phyloP scores from a whole-genome alignment of 1,284 basidiomycete genomes.

The Hypsizygus ulmarius region DNA sequence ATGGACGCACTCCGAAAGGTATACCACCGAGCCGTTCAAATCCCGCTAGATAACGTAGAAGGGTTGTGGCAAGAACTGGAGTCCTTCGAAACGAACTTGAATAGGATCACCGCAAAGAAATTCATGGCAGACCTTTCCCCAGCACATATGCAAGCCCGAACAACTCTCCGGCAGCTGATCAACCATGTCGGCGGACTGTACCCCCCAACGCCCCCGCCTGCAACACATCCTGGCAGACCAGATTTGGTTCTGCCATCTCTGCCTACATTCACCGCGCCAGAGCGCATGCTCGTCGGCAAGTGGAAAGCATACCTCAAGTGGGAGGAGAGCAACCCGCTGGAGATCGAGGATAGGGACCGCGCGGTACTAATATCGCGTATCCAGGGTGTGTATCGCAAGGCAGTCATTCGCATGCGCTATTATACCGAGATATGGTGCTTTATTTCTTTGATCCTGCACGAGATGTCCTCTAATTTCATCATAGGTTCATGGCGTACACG shows the following conservation, averaged over 20 bases:
- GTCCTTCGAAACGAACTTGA: constrained; percentile 87
- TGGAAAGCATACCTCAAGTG: constrained; percentile 95
- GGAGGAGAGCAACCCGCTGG: constrained; percentile 94
- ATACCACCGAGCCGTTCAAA: constrained; percentile 91
- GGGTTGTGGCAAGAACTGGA: constrained; percentile 94
- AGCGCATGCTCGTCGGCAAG: constrained; percentile 73
- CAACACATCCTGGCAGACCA: constrained; percentile 29
- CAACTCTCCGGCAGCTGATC: constrained; percentile 82
- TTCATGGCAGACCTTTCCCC: constrained; percentile 81
- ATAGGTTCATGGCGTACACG: constrained; percentile 86
- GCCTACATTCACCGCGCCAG: constrained; percentile 72
- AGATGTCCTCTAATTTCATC: constrained; percentile 7
- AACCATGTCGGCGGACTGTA: constrained; percentile 68
- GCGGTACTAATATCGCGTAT: constrained; percentile 67
- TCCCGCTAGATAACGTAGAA: constrained; percentile 93
- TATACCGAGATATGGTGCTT: constrained; percentile 91
- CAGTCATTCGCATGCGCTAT: constrained; percentile 87
- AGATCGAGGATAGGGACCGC: constrained; percentile 86
- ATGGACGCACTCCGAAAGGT: constrained; percentile 91
- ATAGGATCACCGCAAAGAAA: constrained; percentile 94
- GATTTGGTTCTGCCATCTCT: constrained; percentile 66
- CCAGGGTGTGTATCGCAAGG: constrained; percentile 84
- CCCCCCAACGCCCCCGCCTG: constrained; percentile 46
- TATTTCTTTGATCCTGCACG: constrained; percentile 1
- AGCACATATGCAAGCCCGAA: constrained; percentile 91